Evolutionary conservation across 1,284 basidiomycete species (phyloP).

Genomic region (Ustilago trichophora): DNA sequence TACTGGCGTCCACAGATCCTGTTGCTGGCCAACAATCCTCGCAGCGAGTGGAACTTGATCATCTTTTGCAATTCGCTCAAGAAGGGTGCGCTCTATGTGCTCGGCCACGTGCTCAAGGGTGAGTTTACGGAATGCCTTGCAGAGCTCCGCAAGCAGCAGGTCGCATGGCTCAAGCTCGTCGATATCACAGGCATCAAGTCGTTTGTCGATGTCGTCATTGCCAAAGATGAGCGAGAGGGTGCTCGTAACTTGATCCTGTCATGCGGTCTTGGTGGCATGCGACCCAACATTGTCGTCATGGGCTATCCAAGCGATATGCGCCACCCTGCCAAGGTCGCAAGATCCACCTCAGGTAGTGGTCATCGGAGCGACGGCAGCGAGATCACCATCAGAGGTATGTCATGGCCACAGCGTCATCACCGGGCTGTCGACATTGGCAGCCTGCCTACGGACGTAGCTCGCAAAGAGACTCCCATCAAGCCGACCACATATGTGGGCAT

Average conservation of each 20-base stretch:
- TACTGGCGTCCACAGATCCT: slow-evolving; percentile 66
- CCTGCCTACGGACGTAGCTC: slow-evolving; percentile 59
- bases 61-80: slow-evolving; percentile 67
- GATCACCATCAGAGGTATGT: slow-evolving; percentile 54
- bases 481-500: slow-evolving; percentile 63
- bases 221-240: slow-evolving; percentile 62
- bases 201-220: slow-evolving; percentile 65
- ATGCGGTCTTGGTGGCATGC: slow-evolving; percentile 65
- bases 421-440: slow-evolving; percentile 40
- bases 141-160: slow-evolving; percentile 62
- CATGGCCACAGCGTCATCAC: slow-evolving; percentile 36
- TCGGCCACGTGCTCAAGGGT: slow-evolving; percentile 65
- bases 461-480: slow-evolving; percentile 61
- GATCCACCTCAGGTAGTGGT: slow-evolving; percentile 14
- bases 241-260: slow-evolving; percentile 63
- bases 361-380: slow-evolving; percentile 53
- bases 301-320: slow-evolving; percentile 63
- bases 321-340: slow-evolving; percentile 39
- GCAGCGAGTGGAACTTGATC: slow-evolving; percentile 65
- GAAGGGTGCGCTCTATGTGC: slow-evolving; percentile 64
- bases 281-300: slow-evolving; percentile 65
- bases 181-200: slow-evolving; percentile 64
- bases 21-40: slow-evolving; percentile 63
- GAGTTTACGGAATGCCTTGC: slow-evolving; percentile 63
- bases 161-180: slow-evolving; percentile 66